Conservation (phyloP, 768 basidiomycete genomes). For the Pholiota conissans region DNA sequence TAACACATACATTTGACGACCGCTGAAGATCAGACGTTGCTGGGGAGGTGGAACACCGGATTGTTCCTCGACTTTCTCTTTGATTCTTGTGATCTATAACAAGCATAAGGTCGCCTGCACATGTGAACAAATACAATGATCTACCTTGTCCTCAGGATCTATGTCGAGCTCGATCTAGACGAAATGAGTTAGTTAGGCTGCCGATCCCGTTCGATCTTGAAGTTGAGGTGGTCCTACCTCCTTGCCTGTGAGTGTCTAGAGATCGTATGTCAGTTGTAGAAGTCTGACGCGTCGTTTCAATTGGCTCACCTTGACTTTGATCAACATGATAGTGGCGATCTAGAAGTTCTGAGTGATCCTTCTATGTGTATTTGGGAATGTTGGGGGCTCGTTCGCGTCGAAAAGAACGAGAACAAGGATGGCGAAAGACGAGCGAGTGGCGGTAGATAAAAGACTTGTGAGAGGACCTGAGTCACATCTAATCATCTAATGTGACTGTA, state of each 20-base stretch:
- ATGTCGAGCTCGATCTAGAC: conserved; percentile 91
- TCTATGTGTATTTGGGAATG: not conserved
- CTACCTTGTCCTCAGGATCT: conserved; percentile 83
- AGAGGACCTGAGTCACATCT: not conserved
- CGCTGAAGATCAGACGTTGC: conserved; percentile 90
- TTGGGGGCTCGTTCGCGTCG: not conserved
- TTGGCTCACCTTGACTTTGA: conserved; percentile 79
- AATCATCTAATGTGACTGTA: not conserved
- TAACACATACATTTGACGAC: conserved; percentile 83
- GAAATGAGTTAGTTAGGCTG: not conserved
- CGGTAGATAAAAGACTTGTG: not conserved
- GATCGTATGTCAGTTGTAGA: not conserved
- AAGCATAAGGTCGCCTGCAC: not conserved
- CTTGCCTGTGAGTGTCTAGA: conserved; percentile 92
- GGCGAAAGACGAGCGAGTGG: not conserved
- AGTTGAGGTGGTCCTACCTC: conserved; percentile 56
- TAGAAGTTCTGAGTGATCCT: not conserved
- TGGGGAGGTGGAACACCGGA: conserved; percentile 96
- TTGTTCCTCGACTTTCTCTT: conserved; percentile 98
- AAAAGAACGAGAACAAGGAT: not conserved
- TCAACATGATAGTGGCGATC: conserved; percentile 54
- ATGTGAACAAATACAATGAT: not conserved
- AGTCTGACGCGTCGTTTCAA: conserved; percentile 5
- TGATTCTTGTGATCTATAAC: conserved; percentile 84
- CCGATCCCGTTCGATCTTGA: conserved; percentile 6